Evolutionary conservation across 345 rosid genomes (phyloP), one percentile per base, ranked within the genome.

Genomic region (Geranium rotundifolium): DNA sequence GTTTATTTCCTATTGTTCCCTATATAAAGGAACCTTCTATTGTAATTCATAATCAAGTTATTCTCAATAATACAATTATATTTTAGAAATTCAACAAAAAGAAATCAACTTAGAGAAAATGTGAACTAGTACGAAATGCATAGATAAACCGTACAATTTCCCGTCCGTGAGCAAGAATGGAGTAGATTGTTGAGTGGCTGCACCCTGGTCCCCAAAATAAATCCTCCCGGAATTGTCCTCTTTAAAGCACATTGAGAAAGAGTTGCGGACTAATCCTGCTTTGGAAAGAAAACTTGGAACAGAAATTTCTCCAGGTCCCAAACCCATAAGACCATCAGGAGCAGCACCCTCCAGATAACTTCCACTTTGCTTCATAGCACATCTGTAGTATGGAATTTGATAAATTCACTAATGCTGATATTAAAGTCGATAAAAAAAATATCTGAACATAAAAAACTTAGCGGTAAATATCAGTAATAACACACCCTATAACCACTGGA

Each of bases 331-430:
- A 71, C 97, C 97, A 77, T 91, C 96, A 62, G 96, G 96, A 60
- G 96, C 96, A 73, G 70, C 76, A 27, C 95, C 96, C 52, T 77
- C 75, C 76, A 91, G 75, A 76, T 81, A 91, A 5, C 56, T 82
- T 31, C 97, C 97, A 71, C 80, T 88, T 76, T 91, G 96, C 76
- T 81, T 91, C 88, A 76, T 86, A 65, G 96, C 97, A 82, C 97
- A 91, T 69, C 97, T 91, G 76, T 65, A 27, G 57, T 57, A 29
- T 63, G 57, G 61, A 46, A 67, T 57, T 1, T 39, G 65, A 8
- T 39, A 68, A 41, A 54, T 68, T 7, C 66, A n/a, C 19, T 14
- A 58, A 60, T 49, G 17, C 50, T 57, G 62, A 41, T 16, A 73
- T 13, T 55, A 29, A 57, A 61, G 55, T 16, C 37, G 67, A 41